Evolutionary conservation across 352 stramenopile species (phyloP).

Genomic region (Pythium utonaiense): DNA sequence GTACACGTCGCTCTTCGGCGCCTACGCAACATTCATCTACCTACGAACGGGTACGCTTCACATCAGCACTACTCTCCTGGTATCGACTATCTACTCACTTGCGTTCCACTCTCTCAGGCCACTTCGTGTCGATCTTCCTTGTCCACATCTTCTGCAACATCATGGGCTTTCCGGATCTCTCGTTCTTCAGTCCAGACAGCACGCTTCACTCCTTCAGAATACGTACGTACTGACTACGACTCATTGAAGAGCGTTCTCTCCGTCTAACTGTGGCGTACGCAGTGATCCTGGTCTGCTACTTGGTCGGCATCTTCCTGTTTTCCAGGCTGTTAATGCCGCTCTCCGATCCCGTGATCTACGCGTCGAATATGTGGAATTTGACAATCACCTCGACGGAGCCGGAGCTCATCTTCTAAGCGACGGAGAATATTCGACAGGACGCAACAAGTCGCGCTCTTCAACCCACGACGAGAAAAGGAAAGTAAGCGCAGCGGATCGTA

Average conservation of each 20-base stretch:
- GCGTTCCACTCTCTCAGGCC: conserved; percentile 30
- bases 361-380: conserved; percentile 76
- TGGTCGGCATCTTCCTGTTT: conserved; percentile 83
- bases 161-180: conserved; percentile 91
- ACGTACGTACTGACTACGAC: conserved; percentile 31
- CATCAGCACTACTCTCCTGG: background rate
- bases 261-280: background rate
- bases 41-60: conserved; percentile 71
- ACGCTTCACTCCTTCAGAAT: conserved; percentile 73
- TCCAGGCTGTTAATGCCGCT: conserved; percentile 66
- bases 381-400: conserved; percentile 35
- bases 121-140: conserved; percentile 86
- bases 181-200: conserved; percentile 77
- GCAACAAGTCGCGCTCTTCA: background rate
- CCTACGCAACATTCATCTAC: conserved; percentile 93
- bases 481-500: background rate
- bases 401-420: conserved; percentile 20
- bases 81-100: background rate
- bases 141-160: conserved; percentile 95
- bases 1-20: conserved; percentile 96
- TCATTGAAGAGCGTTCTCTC: background rate
- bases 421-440: background rate
- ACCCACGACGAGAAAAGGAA: background rate
- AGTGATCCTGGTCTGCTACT: conserved; percentile 79
- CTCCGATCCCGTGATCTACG: conserved; percentile 79